phyloP scores from a whole-genome alignment of 805 yeast species.

The Cyberlindnera galapagoensis region DNA sequence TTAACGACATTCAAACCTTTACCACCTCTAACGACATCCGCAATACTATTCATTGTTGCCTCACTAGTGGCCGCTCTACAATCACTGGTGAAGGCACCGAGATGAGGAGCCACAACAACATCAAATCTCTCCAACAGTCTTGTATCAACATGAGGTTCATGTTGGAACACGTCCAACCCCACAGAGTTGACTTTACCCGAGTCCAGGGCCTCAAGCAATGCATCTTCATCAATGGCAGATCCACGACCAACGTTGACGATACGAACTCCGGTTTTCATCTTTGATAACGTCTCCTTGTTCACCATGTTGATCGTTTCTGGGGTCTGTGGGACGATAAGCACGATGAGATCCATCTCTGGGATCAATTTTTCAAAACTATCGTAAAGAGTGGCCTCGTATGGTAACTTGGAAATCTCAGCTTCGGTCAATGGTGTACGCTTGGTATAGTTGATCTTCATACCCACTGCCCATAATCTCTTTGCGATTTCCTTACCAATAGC shows the following conservation, averaged over 20 bases:
- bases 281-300: constrained; percentile 37
- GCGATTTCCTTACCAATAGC: constrained; percentile 63
- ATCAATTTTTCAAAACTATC: constrained; percentile 37
- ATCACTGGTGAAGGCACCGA: constrained; percentile 61
- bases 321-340: constrained; percentile 59
- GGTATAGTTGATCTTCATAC: constrained; percentile 56
- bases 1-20: too few species aligned
- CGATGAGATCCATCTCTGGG: constrained; percentile 44
- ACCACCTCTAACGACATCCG: too few species aligned
- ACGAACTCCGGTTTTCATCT: constrained; percentile 47
- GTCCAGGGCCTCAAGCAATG: constrained; percentile 50
- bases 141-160: constrained; percentile 51
- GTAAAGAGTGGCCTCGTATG: constrained; percentile 39
- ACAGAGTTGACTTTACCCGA: constrained; percentile 57
- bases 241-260: constrained; percentile 76
- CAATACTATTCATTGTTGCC: too few species aligned
- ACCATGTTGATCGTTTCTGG: constrained; percentile 50
- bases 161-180: constrained; percentile 65
- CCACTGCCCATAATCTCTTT: constrained; percentile 42
- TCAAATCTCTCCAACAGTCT: constrained; percentile 50
- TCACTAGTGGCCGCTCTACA: too few species aligned
- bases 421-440: constrained; percentile 41
- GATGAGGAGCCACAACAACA: constrained; percentile 64
- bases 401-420: constrained; percentile 31
- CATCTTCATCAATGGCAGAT: constrained; percentile 54